A percentile compares a stretch with the other conserved stretches of the same genome.
Evolutionary conservation across 176 grass and related monocot species (phyloP).

Genomic region (Oryza nivara): DNA sequence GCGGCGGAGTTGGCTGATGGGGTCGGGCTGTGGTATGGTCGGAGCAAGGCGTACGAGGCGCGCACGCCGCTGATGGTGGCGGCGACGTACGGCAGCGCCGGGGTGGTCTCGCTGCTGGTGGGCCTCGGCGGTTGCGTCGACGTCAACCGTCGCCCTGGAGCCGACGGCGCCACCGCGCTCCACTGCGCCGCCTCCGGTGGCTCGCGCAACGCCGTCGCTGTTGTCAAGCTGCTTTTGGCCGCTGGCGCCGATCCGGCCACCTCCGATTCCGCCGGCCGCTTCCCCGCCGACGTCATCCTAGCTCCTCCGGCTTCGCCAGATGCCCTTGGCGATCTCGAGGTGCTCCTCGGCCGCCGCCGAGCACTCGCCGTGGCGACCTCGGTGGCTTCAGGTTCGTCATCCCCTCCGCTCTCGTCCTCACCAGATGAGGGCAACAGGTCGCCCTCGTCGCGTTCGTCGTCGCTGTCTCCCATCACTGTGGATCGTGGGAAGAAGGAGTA

Average conservation of each 20-base stretch:
- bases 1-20: slow-evolving; percentile 48
- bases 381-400: slow-evolving; percentile 45
- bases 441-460: slow-evolving; percentile 52
- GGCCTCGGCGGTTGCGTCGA: slow-evolving; percentile 48
- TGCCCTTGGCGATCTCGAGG: slow-evolving; percentile 47
- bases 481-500: slow-evolving; percentile 80
- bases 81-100: slow-evolving; percentile 72
- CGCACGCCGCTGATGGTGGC: slow-evolving; percentile 89
- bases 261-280: slow-evolving; percentile 52
- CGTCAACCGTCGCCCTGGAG: slow-evolving; percentile 45
- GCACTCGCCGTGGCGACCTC: slow-evolving; percentile 44
- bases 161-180: slow-evolving; percentile 62
- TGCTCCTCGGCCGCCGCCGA: slow-evolving; percentile 52
- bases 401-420: slow-evolving; percentile 65
- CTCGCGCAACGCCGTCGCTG: slow-evolving; percentile 48
- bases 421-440: slow-evolving; percentile 58
- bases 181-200: slow-evolving; percentile 81
- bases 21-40: slow-evolving; percentile 71
- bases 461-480: slow-evolving; percentile 54
- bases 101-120: slow-evolving; percentile 55
- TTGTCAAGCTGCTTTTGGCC: slow-evolving; percentile 60
- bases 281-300: slow-evolving; percentile 56
- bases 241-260: slow-evolving; percentile 69
- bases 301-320: slow-evolving; percentile 37
- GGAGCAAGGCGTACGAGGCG: slow-evolving; percentile 68